Evolutionary conservation across 345 rosid genomes (phyloP), one percentile per base, ranked within the genome.

Genomic region (Bruguiera gymnorhiza): DNA sequence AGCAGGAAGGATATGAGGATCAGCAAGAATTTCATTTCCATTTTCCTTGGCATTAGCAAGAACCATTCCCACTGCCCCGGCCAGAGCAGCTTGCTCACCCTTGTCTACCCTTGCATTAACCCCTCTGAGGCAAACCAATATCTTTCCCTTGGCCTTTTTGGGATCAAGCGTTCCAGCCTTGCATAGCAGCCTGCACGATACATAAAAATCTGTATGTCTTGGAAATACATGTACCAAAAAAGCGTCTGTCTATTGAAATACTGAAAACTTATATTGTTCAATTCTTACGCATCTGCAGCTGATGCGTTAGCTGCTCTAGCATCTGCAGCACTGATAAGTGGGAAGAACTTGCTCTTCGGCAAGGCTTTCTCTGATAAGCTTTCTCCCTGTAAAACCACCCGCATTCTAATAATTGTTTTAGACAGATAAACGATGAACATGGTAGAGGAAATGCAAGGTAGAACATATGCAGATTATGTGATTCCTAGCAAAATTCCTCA

Each of bases 281-380:
- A 26, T 63, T 48, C 96, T 85, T 83, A 95, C 97, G 92, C 93
- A 51, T 83, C 78, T 21, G 54, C 26, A 4, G 57, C 63, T 31
- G 86, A 67, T 66, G 86, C 85, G 75, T 92, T 86, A 20, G 79
- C 70, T 46, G 78, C 80, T 82, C 69, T 78, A 46, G 94, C 96
- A 60, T 71, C 62, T 11, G 80, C 79, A 70, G 97, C 86, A 24
- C 78, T 80, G 20, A 92, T 81, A 18, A 92, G 73, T 54, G 89
- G 81, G 75, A 83, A 90, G 57, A 79, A 84, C 70, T 79, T 87
- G 24, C 75, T 67, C 59, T 71, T 60, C 24, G 87, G 85, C 65
- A 88, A 74, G 16, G 83, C 67, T 19, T 67, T 65, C 26, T 62
- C 34, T 19, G 97, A 83, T 78, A 95, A 78, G 78, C 97, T 95